Evolutionary conservation across 2,329 filamentous ascomycete species (phyloP).

Genomic region (Aureobasidium melanogenum): DNA sequence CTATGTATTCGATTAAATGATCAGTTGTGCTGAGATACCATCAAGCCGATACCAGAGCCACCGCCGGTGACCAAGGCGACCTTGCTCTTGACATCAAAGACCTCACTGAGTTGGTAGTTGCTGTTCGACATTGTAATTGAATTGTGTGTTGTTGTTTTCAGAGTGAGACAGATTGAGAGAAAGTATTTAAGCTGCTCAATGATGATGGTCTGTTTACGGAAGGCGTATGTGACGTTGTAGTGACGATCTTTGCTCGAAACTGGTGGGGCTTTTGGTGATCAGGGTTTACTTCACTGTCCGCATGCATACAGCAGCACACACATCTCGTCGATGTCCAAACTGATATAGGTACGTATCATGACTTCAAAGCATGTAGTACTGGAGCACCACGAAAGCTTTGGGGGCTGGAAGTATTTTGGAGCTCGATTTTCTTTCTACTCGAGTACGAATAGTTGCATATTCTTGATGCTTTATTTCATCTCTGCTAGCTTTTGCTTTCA

Average conservation of each 20-base stretch:
- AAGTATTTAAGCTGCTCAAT: not conserved
- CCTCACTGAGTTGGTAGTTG: conserved; percentile 19
- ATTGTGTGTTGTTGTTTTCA: not conserved
- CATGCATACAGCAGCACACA: too few relatives aligned
- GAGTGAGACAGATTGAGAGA: not conserved
- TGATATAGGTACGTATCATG: not conserved
- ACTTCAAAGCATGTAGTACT: not conserved
- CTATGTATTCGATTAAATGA: too few relatives aligned
- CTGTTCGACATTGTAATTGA: conserved; percentile 16
- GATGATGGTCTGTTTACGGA: not conserved
- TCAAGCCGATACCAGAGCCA: conserved; percentile 39
- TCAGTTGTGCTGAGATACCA: conserved; percentile 20
- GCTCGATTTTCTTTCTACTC: too few relatives aligned
- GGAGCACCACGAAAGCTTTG: too few relatives aligned
- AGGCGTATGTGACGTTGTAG: conserved; percentile 2
- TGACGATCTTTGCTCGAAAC: conserved; percentile 1
- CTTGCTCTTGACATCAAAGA: conserved; percentile 33
- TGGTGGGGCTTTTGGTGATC: not conserved
- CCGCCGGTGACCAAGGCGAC: conserved; percentile 38
- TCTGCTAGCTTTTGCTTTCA: not conserved
- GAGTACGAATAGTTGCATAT: not conserved
- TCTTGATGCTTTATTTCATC: not conserved
- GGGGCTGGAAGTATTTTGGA: not conserved
- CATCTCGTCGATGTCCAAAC: too few relatives aligned
- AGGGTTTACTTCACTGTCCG: too few relatives aligned